phyloP scores from a whole-genome alignment of 345 rosid species.

The Rhizophora mangle region DNA sequence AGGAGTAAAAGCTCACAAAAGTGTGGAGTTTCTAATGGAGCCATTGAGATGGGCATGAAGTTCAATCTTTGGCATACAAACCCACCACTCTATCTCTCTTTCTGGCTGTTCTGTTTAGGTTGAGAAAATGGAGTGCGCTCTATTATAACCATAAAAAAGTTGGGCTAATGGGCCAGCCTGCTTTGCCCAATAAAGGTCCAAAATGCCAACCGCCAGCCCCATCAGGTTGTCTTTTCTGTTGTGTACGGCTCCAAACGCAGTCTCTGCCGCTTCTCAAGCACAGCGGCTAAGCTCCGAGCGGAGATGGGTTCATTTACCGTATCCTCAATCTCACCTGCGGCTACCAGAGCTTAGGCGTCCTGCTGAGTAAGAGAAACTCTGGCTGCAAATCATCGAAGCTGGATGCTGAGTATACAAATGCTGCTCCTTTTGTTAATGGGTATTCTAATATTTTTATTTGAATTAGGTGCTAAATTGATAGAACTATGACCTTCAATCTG shows the following conservation, averaged over 20 bases:
- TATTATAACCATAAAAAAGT: too few species aligned
- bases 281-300: background rate
- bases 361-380: constrained; percentile 31
- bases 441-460: constrained; percentile 27
- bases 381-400: constrained; percentile 37
- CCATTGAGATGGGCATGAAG: constrained; percentile 99
- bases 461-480: background rate
- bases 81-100: constrained; percentile 42
- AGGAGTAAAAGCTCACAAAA: constrained; percentile 45
- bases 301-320: constrained; percentile 33
- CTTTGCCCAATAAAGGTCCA: too few species aligned
- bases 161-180: too few species aligned
- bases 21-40: constrained; percentile 82
- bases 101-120: background rate
- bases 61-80: constrained; percentile 78
- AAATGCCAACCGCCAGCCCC: too few species aligned
- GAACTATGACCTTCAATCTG: background rate
- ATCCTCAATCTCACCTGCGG: constrained; percentile 39
- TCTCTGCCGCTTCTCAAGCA: too few species aligned
- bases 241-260: too few species aligned
- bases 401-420: constrained; percentile 23
- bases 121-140: background rate
- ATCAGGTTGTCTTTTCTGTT: too few species aligned
- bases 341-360: constrained; percentile 40
- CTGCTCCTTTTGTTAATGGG: constrained; percentile 42